Conservation (phyloP, 2,329 filamentous ascomycete species). For the Sporothrix pallida region DNA sequence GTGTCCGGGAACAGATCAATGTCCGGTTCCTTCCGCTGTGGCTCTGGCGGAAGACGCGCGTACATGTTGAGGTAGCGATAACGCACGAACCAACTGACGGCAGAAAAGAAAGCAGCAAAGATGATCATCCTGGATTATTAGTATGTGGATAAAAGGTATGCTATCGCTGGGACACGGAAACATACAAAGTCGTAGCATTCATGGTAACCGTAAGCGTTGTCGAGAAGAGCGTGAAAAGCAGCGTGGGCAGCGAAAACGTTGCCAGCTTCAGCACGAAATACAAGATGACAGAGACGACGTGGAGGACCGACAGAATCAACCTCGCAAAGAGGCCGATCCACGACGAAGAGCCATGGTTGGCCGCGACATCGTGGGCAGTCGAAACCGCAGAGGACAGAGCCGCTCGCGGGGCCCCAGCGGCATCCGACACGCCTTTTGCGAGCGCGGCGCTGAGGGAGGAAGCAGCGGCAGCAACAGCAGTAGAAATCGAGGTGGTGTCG, state of each 20-base stretch:
- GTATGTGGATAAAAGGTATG: background rate
- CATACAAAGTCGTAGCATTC: conserved; percentile 95
- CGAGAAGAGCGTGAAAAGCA: conserved; percentile 88
- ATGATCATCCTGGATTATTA: conserved; percentile 69
- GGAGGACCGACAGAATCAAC: conserved; percentile 61
- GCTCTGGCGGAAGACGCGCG: conserved; percentile 87
- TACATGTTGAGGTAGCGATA: conserved; percentile 99
- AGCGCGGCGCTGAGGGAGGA: conserved; percentile 39
- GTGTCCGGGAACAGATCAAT: conserved; percentile 94
- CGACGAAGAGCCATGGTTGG: conserved; percentile 52
- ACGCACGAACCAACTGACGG: conserved; percentile 87
- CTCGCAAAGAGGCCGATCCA: conserved; percentile 65
- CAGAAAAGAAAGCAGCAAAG: conserved; percentile 76
- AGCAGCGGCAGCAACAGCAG: conserved; percentile 32
- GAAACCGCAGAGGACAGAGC: conserved; percentile 50
- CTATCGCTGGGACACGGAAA: background rate
- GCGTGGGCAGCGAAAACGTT: conserved; percentile 86
- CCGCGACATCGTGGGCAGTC: conserved; percentile 46
- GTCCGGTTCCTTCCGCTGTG: conserved; percentile 93
- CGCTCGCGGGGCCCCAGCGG: conserved; percentile 37
- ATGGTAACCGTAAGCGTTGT: conserved; percentile 96
- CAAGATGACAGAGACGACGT: conserved; percentile 61
- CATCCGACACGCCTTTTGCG: conserved; percentile 40
- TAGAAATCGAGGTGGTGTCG: conserved; percentile 6
- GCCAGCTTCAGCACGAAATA: conserved; percentile 85